Evolutionary conservation across 306 rosid genomes (phyloP), one percentile per base, ranked within the genome.

Genomic region (Sesbania bispinosa): DNA sequence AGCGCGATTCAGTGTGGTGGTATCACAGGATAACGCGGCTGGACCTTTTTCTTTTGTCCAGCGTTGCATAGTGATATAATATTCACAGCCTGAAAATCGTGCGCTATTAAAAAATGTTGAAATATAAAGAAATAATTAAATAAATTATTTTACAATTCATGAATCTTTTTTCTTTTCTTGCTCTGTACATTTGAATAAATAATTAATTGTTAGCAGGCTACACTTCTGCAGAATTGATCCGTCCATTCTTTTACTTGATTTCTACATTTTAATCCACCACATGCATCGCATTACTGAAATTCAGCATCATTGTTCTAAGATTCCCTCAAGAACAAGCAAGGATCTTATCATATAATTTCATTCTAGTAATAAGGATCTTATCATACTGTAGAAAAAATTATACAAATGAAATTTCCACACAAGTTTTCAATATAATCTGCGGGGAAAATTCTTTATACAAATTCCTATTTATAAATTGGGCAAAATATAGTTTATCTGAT

Each of bases 1-100:
- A 77, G 84, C 30, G 76, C 67, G 72, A 81, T 92, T 41, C 82
- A 67, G 62, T 82, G 85, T 42, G 79, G 80, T 4, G 78, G 84
- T 53, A 69, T 77, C 62, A 79, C 90, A 77, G 69, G 93, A 71
- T 87, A 78, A 74, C 48, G 1, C 46, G 6, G 58, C 52, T 14
- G 78, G 36, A 39, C 69, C 39, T 48, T 78, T 78, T 62, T 47
- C 46, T 30, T 13, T 48, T 15, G 67, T 63, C 71, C 35, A 26
- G 47, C 77, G 24, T 9, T 39, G 20, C 35, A 23, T 70, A 66
- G 74, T n/a, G 59, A 59, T 77, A 60, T 18, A 35, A 30, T 78
- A 78, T 69, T 78, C 51, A 4, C 67, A 2, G 78, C 69, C 43
- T 78, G 86, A 69, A 70, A 79, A 43, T 79, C 86, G 81, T 75